Evolutionary conservation across 495 filamentous ascomycete species (phyloP), one percentile per base, ranked within the genome.

Genomic region (Talaromyces nanjingensis): DNA sequence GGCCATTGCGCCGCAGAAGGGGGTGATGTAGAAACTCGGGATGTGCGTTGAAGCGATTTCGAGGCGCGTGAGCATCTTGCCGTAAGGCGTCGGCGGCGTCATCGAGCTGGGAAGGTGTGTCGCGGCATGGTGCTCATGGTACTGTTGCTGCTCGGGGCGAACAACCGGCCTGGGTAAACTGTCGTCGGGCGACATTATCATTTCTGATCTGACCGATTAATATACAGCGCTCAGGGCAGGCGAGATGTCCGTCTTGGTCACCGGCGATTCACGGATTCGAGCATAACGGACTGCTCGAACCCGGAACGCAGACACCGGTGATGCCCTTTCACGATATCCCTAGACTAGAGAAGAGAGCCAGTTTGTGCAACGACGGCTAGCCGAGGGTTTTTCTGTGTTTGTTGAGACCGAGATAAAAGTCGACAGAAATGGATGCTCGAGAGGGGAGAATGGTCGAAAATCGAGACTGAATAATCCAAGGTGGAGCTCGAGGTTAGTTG

Each of bases 1-100:
- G 59, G 92, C 93, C 42, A 88, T 81, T 9, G 91, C 96, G 53
- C 94, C 94, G 42, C 91, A 86, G 49, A 97, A 79, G 53, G 90
- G 82, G 70, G 86, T 79, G 34, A 89, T 75, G 58, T 75, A 82
- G 18, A 73, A 73, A 37, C 79, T 75, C 14, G 87, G 84, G 4
- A 86, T 65, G 20, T 66, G 69, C 60, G 81, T 79, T 20, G 79
- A 79, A 64, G 77, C 75, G 42, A 79, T 70, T 63, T 93, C 84
- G 59, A 91, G 71, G 61, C 76, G 73, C 64, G 81, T 83, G 65
- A 85, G 70, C 63, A 79, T 63, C 64, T 66, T 66, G 68, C 74
- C 73, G 60, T 18, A 72, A 53, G 72, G 64, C 47, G 56, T 59
- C n/a, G 56, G 29, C 27, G 56, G 0, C 56, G 24, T 33, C 49